Conservation (phyloP, 176 grass and related monocot species). For the Oryza glaberrima region DNA sequence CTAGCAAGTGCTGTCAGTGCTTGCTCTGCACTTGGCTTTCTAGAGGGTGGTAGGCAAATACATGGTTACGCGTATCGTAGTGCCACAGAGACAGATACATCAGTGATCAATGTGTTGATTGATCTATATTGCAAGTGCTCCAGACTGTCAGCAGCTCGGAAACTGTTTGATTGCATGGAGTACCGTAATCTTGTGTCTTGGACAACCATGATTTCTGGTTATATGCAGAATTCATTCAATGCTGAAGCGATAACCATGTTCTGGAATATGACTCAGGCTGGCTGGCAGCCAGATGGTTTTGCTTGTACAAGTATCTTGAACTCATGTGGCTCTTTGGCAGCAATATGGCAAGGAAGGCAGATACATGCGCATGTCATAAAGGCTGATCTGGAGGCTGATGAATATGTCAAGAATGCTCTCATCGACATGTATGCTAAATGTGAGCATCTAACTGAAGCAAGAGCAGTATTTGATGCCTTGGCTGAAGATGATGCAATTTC, state of each 20-base stretch:
- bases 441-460: slow-evolving; percentile 52
- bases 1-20: slow-evolving; percentile 67
- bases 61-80: slow-evolving; percentile 58
- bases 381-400: slow-evolving; percentile 53
- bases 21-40: slow-evolving; percentile 58
- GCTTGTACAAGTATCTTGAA: slow-evolving; percentile 70
- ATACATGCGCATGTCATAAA: slow-evolving; percentile 75
- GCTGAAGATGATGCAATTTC: slow-evolving; percentile 56
- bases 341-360: slow-evolving; percentile 66
- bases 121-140: slow-evolving; percentile 78
- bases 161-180: slow-evolving; percentile 60
- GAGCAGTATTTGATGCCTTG: slow-evolving; percentile 63
- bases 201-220: slow-evolving; percentile 83
- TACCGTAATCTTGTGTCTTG: slow-evolving; percentile 71
- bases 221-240: slow-evolving; percentile 72
- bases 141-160: slow-evolving; percentile 55
- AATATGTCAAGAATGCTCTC: slow-evolving; percentile 82
- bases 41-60: slow-evolving; percentile 67
- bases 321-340: slow-evolving; percentile 58
- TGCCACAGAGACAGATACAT: slow-evolving; percentile 50
- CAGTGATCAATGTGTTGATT: slow-evolving; percentile 56
- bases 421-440: slow-evolving; percentile 87
- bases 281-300: slow-evolving; percentile 71
- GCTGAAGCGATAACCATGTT: slow-evolving; percentile 63
- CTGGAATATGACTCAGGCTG: slow-evolving; percentile 54